Evolutionary conservation across 1,139 yeast species (phyloP), one percentile per base, ranked within the genome.

Genomic region (Suhomyces terraborum): DNA sequence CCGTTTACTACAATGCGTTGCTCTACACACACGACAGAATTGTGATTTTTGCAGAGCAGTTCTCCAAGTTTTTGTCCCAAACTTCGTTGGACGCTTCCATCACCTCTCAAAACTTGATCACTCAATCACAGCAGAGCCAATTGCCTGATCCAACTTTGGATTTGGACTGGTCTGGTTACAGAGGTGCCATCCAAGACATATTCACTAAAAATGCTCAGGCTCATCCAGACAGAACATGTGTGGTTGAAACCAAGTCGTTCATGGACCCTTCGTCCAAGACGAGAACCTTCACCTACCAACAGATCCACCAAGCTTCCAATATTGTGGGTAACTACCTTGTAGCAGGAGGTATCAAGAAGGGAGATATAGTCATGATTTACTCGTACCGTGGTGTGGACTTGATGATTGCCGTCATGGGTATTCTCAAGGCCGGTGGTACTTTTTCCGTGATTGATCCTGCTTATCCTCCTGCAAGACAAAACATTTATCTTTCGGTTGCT

Each of bases 371-470:
- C 17, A 91, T 89, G 95, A 91, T 94, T 48, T 93, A 94, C 62
- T 96, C 98, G 22, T 87, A 93, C 56, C 82, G 99, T 66, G 97
- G 98, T 51, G 98, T 93, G 9, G 99, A 93, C 60, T 74, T 93
- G 52, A 88, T 93, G 79, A 87, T 93, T 36, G 95, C 98, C 6
- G 98, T 93, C 13, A 84, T 93, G 88, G 99, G 98, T 63, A 96
- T 88, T 26, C 76, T 93, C 58, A 93, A 93, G 67, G 97, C 98
- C 1, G 99, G 99, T 52, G 98, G 96, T 13, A 91, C 98, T 0
- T 93, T 93, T 61, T 91, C 97, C 5, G 99, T 94, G 20, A 93
- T 93, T 52, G 99, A 93, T 59, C 98, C 98, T 6, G 98, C 98
- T 2, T 93, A 93, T 62, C 99, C 99, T 30, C 96, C 98, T 17